These are phyloP conservation scores for Carallia brachiata DNA, from an alignment of 345 rosid genomes.

Conservation along the genomic window DNA sequence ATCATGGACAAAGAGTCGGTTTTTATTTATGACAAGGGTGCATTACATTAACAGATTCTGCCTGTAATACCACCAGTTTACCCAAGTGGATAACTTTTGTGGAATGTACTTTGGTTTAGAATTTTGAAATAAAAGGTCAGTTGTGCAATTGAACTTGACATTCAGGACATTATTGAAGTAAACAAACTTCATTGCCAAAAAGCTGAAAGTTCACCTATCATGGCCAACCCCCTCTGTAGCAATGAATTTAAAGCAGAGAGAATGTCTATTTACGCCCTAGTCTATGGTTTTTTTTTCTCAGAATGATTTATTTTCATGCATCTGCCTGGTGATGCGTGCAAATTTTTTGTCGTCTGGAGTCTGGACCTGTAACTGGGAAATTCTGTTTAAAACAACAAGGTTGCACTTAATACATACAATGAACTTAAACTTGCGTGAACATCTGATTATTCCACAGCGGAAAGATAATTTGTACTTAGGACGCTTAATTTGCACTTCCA, in stretches of 20 bases:
- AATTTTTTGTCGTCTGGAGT: neutral
- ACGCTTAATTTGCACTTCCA: neutral
- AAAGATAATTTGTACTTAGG: neutral
- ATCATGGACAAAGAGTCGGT: neutral
- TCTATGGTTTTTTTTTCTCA: too few species aligned
- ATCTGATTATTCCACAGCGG: neutral
- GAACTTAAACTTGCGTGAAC: neutral
- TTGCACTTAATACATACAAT: neutral
- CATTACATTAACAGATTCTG: neutral
- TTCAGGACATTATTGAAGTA: too few species aligned
- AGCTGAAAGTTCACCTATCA: too few species aligned
- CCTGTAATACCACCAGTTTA: too few species aligned
- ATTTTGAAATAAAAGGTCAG: too few species aligned
- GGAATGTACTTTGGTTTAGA: too few species aligned
- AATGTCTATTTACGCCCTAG: too few species aligned
- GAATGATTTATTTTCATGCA: neutral
- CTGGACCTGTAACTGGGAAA: neutral
- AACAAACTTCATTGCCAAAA: too few species aligned
- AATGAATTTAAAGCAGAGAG: too few species aligned
- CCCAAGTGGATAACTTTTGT: too few species aligned
- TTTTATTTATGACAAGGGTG: constrained; percentile 1
- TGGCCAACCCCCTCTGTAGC: too few species aligned
- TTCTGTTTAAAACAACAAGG: neutral
- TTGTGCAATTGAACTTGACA: too few species aligned
- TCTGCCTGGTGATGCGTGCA: neutral